phyloP scores from a whole-genome alignment of 2,329 filamentous ascomycete species.

The Diaporthe ampelina region DNA sequence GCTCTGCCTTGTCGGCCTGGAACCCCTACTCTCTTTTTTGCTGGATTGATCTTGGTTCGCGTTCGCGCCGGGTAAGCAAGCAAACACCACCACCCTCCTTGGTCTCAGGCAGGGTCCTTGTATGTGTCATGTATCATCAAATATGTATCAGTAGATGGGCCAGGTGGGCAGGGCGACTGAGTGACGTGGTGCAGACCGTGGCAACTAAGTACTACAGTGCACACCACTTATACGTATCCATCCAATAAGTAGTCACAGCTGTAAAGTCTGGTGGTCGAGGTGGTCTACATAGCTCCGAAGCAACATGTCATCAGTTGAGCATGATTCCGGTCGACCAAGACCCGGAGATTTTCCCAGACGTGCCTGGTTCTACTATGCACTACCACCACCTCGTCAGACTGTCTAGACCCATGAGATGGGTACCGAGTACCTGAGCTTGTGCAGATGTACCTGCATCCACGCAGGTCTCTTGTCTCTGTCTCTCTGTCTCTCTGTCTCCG shows the following conservation, averaged over 20 bases:
- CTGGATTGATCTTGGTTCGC: background rate
- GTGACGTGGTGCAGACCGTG: conserved; percentile 19
- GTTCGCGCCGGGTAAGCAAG: conserved; percentile 5
- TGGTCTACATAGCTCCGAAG: too few species aligned
- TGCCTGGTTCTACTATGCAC: conserved; percentile 7
- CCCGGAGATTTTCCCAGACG: conserved; percentile 21
- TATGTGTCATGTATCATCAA: conserved; percentile 25
- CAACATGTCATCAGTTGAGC: conserved; percentile 6
- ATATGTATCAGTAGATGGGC: conserved; percentile 20
- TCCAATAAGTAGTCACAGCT: background rate
- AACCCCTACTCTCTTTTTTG: background rate
- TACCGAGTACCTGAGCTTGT: background rate
- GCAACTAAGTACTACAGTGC: background rate
- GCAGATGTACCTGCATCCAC: conserved; percentile 15
- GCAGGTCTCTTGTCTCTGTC: background rate
- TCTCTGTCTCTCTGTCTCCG: background rate
- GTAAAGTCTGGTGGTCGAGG: background rate
- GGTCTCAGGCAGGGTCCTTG: conserved; percentile 28
- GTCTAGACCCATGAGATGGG: background rate
- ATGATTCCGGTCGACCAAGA: conserved; percentile 22
- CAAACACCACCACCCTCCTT: conserved; percentile 17
- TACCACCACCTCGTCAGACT: conserved; percentile 3
- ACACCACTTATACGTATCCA: background rate
- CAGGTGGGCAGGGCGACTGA: conserved; percentile 2
- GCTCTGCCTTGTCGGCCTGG: conserved; percentile 13